A percentile compares a stretch with the other conserved stretches of the same genome.
Evolutionary conservation across 2,329 filamentous ascomycete genomes (phyloP).

Genomic region (Cladophialophora psammophila): DNA sequence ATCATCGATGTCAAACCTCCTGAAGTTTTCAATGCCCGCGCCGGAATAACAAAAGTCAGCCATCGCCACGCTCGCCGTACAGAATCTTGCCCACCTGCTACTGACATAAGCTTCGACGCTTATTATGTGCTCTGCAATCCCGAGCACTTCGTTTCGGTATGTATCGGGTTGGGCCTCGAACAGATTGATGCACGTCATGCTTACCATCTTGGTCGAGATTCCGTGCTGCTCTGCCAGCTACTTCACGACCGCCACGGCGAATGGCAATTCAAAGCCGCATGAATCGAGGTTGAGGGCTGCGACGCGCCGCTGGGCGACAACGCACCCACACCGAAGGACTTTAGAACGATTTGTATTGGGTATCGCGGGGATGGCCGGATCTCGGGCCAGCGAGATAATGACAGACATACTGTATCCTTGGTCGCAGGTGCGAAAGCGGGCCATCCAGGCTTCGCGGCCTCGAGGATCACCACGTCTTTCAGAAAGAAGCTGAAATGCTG

Average conservation of each 20-base stretch:
- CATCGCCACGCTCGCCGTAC: conserved; percentile 16
- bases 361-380: conserved; percentile 6
- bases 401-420: conserved; percentile 44
- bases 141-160: conserved; percentile 54
- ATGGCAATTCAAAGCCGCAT: conserved; percentile 56
- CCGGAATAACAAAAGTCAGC: conserved; percentile 18
- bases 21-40: conserved; percentile 18
- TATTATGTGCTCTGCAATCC: conserved; percentile 46
- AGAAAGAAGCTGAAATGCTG: conserved; percentile 41
- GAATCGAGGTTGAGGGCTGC: conserved; percentile 55
- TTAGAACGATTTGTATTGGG: conserved; percentile 43
- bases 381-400: conserved; percentile 48
- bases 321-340: conserved; percentile 50
- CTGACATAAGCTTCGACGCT: conserved; percentile 56
- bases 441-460: conserved; percentile 52
- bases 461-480: conserved; percentile 38
- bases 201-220: conserved; percentile 53
- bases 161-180: conserved; percentile 55
- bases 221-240: conserved; percentile 45
- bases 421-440: conserved; percentile 51
- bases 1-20: conserved; percentile 20
- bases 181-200: conserved; percentile 56
- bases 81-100: conserved; percentile 15
- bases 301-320: conserved; percentile 42
- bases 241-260: conserved; percentile 52